Evolutionary conservation across 148 eudicot genomes (phyloP), one percentile per base, ranked within the genome.

Genomic region (Simmondsia chinensis): DNA sequence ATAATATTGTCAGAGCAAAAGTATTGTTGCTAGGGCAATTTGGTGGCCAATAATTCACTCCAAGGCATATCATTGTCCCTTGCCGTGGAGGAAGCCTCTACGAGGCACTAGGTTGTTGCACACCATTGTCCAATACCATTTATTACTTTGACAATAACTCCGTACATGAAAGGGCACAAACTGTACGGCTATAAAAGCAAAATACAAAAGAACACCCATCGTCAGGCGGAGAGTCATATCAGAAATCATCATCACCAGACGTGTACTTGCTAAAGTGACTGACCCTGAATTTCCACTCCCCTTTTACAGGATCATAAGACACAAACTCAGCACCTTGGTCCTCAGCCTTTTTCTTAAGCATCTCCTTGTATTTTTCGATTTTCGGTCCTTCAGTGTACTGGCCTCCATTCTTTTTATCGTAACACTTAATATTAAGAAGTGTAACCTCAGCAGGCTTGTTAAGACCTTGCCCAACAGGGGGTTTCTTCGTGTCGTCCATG

Each of bases 381-480:
- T 66, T 74, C 0, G 94, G 80, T 27, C 99, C 89, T 14, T 79
- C 94, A 0, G 76, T 60, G 40, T 65, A 77, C 33, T 82, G 86
- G 8, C 47, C 50, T 25, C 86, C 86, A 5, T 80, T 79, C 63
- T 73, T 86, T 40, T 82, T 86, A 50, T 93, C 86, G n/a, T 64
- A 64, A 47, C 83, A 77, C 51, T 86, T 93, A 29, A 91, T 79
- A 59, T 93, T 82, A 13, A 93, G 77, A 40, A 93, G 96, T 11
- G 94, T 82, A 12, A 93, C 94, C 59, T 86, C 89, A 36, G 96
- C 94, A 17, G 86, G 71, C 59, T 93, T 93, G 64, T 93, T 93
- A 12, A 93, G 87, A 14, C 96, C 99, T 68, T 86, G 99, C 32
- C 99, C 96, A 30, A 86, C 79, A 1, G 99, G 89, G 30, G 96